phyloP scores from a whole-genome alignment of 2,329 filamentous ascomycete species.

The Aspergillus phoenicis region DNA sequence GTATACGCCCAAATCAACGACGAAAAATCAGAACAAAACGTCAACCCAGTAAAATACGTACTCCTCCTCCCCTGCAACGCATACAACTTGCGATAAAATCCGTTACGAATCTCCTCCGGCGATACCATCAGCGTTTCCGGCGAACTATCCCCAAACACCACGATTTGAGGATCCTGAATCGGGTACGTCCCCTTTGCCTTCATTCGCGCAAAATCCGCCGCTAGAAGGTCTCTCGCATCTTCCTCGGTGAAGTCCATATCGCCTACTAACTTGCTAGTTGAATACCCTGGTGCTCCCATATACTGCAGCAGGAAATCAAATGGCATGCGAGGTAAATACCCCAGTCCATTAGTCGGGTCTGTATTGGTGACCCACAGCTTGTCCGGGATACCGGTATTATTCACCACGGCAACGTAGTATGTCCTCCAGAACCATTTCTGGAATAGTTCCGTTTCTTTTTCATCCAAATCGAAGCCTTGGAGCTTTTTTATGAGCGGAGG shows the following conservation, averaged over 20 bases:
- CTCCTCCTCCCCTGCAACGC: conserved; percentile 48
- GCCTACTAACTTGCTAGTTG: conserved; percentile 16
- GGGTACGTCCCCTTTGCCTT: conserved; percentile 12
- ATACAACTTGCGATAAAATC: conserved; percentile 48
- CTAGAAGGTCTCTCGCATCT: conserved; percentile 10
- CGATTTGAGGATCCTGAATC: conserved; percentile 32
- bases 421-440: conserved; percentile 39
- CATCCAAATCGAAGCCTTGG: conserved; percentile 40
- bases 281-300: conserved; percentile 16
- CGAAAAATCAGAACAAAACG: conserved; percentile 32
- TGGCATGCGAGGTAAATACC: conserved; percentile 27
- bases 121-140: conserved; percentile 42
- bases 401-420: conserved; percentile 45
- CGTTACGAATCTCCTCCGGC: conserved; percentile 37
- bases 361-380: conserved; percentile 30
- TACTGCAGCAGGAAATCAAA: conserved; percentile 18
- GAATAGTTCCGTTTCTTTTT: conserved; percentile 39
- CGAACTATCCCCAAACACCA: conserved; percentile 41
- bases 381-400: conserved; percentile 42
- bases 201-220: conserved; percentile 22
- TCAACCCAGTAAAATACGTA: conserved; percentile 52
- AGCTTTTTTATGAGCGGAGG: conserved; percentile 40
- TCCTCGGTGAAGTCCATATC: conserved; percentile 28
- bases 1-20: conserved; percentile 29
- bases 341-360: conserved; percentile 27